Evolutionary conservation across 345 rosid genomes (phyloP).

Genomic region (Salix caprea): DNA sequence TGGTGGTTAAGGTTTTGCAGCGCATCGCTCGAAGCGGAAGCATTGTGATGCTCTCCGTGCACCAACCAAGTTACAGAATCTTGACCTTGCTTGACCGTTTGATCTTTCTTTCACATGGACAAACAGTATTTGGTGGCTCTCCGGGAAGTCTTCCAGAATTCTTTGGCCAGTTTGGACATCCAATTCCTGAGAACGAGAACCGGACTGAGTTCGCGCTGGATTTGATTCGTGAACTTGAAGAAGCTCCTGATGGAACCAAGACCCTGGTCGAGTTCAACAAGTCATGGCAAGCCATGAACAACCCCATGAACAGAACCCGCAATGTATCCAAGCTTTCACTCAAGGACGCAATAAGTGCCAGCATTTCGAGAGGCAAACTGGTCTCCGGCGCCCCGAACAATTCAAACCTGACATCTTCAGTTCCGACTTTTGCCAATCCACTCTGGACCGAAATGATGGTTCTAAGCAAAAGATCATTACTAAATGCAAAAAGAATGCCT

Average conservation of each 20-base stretch:
- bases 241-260: constrained; percentile 23
- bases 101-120: constrained; percentile 32
- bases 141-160: constrained; percentile 16
- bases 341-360: constrained; percentile 17
- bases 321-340: constrained; percentile 10
- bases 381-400: constrained; percentile 21
- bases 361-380: constrained; percentile 24
- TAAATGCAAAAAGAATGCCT: constrained; percentile 27
- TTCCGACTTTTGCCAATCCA: constrained; percentile 28
- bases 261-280: constrained; percentile 24
- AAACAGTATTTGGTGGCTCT: constrained; percentile 19
- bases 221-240: constrained; percentile 28
- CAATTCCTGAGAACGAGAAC: constrained; percentile 27
- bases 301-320: background rate
- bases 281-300: constrained; percentile 19
- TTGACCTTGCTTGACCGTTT: constrained; percentile 24
- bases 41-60: constrained; percentile 37
- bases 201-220: constrained; percentile 26
- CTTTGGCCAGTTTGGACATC: constrained; percentile 24
- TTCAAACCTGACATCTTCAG: constrained; percentile 17
- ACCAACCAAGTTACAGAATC: constrained; percentile 37
- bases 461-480: constrained; percentile 20
- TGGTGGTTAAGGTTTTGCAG: constrained; percentile 35
- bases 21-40: constrained; percentile 38
- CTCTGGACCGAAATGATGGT: constrained; percentile 27